phyloP scores from a whole-genome alignment of 2,329 filamentous ascomycete species.

The Emericellopsis cladophorae region DNA sequence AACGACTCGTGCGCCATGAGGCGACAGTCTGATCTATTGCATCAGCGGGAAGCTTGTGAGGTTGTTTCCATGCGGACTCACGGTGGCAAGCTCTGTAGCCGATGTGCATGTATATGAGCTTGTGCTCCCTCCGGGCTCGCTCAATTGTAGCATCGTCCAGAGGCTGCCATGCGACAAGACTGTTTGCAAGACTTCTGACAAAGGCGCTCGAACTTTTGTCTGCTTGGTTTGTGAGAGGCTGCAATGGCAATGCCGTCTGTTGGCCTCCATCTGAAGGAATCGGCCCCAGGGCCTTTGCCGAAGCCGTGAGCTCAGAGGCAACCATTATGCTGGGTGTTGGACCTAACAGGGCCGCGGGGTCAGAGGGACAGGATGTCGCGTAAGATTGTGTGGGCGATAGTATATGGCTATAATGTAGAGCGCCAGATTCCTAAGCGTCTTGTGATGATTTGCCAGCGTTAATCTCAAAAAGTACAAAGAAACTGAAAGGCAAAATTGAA shows the following conservation, averaged over 20 bases:
- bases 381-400: no score
- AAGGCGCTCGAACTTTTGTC: slow-evolving; percentile 33
- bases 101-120: slow-evolving; percentile 85
- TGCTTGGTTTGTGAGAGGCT: slow-evolving; percentile 21
- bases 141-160: slow-evolving; percentile 67
- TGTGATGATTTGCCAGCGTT: no score
- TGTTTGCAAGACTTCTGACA: slow-evolving; percentile 62
- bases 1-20: slow-evolving; percentile 93
- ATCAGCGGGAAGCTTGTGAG: background rate
- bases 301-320: slow-evolving; percentile 23
- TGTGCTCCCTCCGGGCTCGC: slow-evolving; percentile 69
- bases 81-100: slow-evolving; percentile 95
- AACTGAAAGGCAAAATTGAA: no score
- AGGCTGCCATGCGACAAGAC: slow-evolving; percentile 84
- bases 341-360: no score
- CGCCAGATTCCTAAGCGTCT: no score
- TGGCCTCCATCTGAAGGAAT: slow-evolving; percentile 8
- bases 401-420: no score
- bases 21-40: slow-evolving; percentile 52
- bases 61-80: slow-evolving; percentile 28
- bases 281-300: slow-evolving; percentile 18
- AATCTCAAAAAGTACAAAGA: background rate
- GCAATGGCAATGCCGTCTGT: slow-evolving; percentile 1
- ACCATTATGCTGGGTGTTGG: slow-evolving; percentile 13
- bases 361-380: no score